Evolutionary conservation across 2,329 filamentous ascomycete species (phyloP), one percentile per base, ranked within the genome.

Genomic region (Exophiala calicioides): DNA sequence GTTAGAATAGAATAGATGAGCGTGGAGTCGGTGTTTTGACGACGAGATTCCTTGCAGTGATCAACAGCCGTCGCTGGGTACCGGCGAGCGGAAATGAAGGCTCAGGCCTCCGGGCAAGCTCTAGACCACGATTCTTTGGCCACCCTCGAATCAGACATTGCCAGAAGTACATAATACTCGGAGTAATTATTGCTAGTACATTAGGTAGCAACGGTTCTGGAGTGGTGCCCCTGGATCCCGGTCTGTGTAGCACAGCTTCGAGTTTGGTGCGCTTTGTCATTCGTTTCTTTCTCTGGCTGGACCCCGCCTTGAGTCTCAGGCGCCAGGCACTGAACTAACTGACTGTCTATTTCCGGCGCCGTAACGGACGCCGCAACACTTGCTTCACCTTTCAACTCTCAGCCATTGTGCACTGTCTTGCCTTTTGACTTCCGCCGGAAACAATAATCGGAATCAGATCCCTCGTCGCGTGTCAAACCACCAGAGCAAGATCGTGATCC

Each of bases 1-100:
- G 78, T 77, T 98, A 60, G 93, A 98, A 79, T 98, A 83, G 62
- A 65, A 3, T 8, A 16, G 31, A 6, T 27, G 3, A 13, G 21
- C 27, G 34, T 47, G 36, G 44, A 47, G 29, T 47, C 29, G 26
- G 44, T 21, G 23, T 18, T 5, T 29, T 20, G 30, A 19, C n/a
- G 18, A 3, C 12, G 24, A 27, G 24, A 27, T 13, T 41, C 32
- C 30, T n/a, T 20, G 36, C 23, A 20, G 27, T 21, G 37, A 20
- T 41, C 26, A 41, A 23, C 27, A 32, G 15, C 13, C 26, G 26
- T 9, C n/a, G 26, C 8, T n/a, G 8, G 8, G 26, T 29, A 9
- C 8, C 26, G n/a, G 26, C 26, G n/a, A 9, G 8, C 26, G 8
- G 26, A 29, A n/a, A 9, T 9, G 8, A 29, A 29, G 26, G n/a